Base-by-base conservation (phyloP, 306 rosid species). In the Luffa aegyptiaca region DNA sequence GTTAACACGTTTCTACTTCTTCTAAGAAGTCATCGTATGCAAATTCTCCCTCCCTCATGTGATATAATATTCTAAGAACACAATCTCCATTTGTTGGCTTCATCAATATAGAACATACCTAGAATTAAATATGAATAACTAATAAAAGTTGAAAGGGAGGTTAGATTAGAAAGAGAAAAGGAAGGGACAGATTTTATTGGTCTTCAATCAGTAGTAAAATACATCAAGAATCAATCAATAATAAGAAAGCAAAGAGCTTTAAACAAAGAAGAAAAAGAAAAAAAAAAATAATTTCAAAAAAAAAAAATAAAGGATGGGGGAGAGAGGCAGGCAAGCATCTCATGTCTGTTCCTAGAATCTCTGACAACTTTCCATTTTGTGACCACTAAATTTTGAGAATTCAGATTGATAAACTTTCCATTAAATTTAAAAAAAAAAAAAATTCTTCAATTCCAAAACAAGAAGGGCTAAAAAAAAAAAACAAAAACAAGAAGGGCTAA, bases 131-230 rank as follows among this genome's bases (percentile, higher is more conserved):
- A 56, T 7, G 31, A 18, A 18, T 56, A 56, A 56, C 18, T 56
- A 31, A 31, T 20, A 12, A 57, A 64, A 64, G 5, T 6, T 16
- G 53, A 66, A 72, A 37, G 16, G 49, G 66, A 56, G 33, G 57
- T 18, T 39, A 82, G 53, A 65, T 31, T 44, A 79, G 77, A 82
- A 68, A 69, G 80, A 73, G 75, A 80, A 39, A 69, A 62, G 79
- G 5, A 64, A 51, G 78, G 55, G 87, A 84, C 84, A 74, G 76
- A 74, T 51, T 59, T 70, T 74, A 78, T 44, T 45, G 62, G 12
- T 76, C 26, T 73, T 41, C 31, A 14, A 53, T 13, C 48, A 59
- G 51, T 11, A 21, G 31, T 56, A 59, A 14, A 59, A 18, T 66
- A 18, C 44, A 31, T 1, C 2, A 31, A 72, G 77, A 46, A 72